phyloP scores from a whole-genome alignment of 2,329 filamentous ascomycete genomes.

The Ceratocystis eucalypticola region DNA sequence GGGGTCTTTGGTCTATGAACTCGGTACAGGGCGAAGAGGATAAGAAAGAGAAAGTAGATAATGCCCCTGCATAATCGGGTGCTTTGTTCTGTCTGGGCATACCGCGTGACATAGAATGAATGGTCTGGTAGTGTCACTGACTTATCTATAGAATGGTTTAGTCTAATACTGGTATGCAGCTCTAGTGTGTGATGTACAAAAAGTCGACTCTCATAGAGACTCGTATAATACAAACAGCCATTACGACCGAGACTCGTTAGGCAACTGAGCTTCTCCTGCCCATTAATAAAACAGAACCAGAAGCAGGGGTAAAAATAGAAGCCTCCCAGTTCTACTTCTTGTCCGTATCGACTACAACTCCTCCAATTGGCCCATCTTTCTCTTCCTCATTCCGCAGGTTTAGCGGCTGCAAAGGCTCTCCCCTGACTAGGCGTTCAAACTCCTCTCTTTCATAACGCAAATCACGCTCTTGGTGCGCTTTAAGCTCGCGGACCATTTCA shows the following conservation, averaged over 20 bases:
- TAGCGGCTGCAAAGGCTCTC: background rate
- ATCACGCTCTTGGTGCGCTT: background rate
- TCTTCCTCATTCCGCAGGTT: background rate
- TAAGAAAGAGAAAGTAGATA: background rate
- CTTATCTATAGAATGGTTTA: background rate
- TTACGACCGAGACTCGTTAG: background rate
- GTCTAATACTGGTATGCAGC: background rate
- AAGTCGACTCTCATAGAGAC: background rate
- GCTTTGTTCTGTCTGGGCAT: no score
- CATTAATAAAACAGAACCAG: no score
- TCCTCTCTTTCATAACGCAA: conserved; percentile 10
- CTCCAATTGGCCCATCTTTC: no score
- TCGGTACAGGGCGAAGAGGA: background rate
- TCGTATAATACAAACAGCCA: background rate
- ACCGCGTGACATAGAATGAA: no score
- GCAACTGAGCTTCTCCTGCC: background rate
- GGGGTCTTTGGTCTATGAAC: background rate
- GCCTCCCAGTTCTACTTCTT: no score
- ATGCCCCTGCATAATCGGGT: background rate
- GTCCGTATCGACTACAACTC: no score
- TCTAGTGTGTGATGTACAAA: background rate
- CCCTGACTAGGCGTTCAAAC: conserved; percentile 2
- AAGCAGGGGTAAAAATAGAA: no score
- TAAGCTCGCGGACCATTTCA: conserved; percentile 12
- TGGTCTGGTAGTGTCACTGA: background rate